A percentile compares a stretch with the other conserved stretches of the same genome.
Conservation (phyloP, 352 stramenopile genomes). For the Phytophthora fragariae region DNA sequence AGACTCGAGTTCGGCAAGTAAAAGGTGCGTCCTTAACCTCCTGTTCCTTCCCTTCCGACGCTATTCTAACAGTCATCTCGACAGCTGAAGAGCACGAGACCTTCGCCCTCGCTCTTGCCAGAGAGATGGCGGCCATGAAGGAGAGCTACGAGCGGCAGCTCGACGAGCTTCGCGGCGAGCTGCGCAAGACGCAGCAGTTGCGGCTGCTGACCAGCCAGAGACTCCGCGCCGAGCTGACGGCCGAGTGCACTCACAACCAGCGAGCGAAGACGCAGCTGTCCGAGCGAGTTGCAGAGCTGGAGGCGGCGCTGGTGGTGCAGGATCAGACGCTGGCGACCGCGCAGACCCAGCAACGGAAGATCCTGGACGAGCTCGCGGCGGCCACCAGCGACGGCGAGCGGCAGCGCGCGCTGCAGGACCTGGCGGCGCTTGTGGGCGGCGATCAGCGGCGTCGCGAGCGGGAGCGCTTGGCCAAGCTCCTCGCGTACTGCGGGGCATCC, state of each 20-base stretch:
- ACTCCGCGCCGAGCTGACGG: constrained; percentile 56
- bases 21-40: constrained; percentile 22
- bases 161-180: constrained; percentile 65
- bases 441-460: constrained; percentile 46
- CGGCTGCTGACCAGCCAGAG: constrained; percentile 55
- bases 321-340: constrained; percentile 27
- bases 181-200: constrained; percentile 53
- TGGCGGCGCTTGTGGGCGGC: constrained; percentile 36
- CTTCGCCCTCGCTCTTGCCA: constrained; percentile 72
- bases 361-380: constrained; percentile 43
- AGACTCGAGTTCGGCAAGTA: constrained; percentile 28
- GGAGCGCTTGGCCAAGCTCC: constrained; percentile 53
- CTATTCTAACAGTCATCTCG: constrained; percentile 18
- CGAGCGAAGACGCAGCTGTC: constrained; percentile 49
- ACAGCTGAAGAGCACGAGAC: constrained; percentile 74
- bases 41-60: background rate
- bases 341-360: constrained; percentile 50
- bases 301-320: constrained; percentile 45
- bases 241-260: constrained; percentile 57
- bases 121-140: constrained; percentile 78
- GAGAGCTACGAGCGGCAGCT: constrained; percentile 72
- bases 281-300: constrained; percentile 50
- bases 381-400: constrained; percentile 34
- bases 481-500: constrained; percentile 71
- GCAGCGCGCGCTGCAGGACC: constrained; percentile 29